A percentile compares a stretch with the other conserved stretches of the same genome.
Evolutionary conservation across 2,329 filamentous ascomycete genomes (phyloP).

Genomic region (Cordyceps javanica): DNA sequence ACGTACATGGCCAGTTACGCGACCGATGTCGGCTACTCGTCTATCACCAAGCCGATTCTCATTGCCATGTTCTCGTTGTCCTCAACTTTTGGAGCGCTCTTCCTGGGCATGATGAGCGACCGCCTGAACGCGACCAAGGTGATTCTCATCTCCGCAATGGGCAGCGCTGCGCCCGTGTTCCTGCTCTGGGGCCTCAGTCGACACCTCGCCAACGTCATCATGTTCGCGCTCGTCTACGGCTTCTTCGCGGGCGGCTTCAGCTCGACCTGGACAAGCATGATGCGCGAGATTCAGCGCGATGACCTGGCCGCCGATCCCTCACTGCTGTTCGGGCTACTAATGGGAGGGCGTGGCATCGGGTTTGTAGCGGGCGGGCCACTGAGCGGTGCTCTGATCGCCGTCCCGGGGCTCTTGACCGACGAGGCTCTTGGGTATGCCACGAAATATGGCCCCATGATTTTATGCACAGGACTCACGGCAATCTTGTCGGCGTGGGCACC

Average conservation of each 20-base stretch:
- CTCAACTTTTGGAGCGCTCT: constrained; percentile 49
- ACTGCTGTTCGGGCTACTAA: constrained; percentile 25
- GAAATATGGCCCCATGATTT: constrained; percentile 27
- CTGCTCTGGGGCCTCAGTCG: constrained; percentile 54
- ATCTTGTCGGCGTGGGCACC: constrained; percentile 26
- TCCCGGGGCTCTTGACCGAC: constrained; percentile 18
- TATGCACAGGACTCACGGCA: constrained; percentile 26
- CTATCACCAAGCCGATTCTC: constrained; percentile 43
- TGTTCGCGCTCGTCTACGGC: constrained; percentile 56
- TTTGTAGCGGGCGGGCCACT: constrained; percentile 24
- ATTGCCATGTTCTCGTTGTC: constrained; percentile 52
- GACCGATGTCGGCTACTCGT: constrained; percentile 36
- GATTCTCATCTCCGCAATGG: constrained; percentile 48
- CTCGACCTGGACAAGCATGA: constrained; percentile 52
- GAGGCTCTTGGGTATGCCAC: constrained; percentile 26
- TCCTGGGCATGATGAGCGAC: constrained; percentile 51
- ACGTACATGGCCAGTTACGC: constrained; percentile 45
- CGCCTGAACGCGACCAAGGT: constrained; percentile 43
- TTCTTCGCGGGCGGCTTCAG: constrained; percentile 59
- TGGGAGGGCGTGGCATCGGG: constrained; percentile 24
- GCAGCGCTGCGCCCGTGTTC: constrained; percentile 49
- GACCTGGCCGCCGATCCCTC: constrained; percentile 21
- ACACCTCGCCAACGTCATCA: constrained; percentile 44
- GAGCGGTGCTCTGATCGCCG: constrained; percentile 24
- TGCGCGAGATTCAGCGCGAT: constrained; percentile 31